Evolutionary conservation across 495 filamentous ascomycete genomes (phyloP).

Genomic region (Darksidea phi): DNA sequence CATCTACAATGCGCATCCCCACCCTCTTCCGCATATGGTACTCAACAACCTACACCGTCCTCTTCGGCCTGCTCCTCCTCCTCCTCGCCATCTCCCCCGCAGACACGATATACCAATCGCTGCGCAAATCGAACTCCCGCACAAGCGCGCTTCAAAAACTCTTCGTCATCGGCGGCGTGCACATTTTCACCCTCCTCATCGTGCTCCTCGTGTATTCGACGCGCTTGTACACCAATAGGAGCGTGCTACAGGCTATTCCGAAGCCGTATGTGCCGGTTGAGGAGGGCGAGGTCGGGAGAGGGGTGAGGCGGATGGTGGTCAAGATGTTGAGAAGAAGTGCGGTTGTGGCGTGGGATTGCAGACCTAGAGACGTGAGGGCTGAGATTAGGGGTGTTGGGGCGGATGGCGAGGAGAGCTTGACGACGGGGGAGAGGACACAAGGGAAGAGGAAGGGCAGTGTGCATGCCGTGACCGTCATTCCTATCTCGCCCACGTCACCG

Average conservation of each 20-base stretch:
- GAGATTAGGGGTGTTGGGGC: slow-evolving; percentile 11
- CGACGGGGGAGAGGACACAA: slow-evolving; percentile 14
- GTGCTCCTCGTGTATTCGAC: slow-evolving; percentile 75
- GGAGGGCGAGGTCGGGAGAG: slow-evolving; percentile 70
- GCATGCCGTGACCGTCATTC: slow-evolving; percentile 32
- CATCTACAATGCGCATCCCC: slow-evolving; percentile 49
- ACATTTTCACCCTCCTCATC: slow-evolving; percentile 70
- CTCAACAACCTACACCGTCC: slow-evolving; percentile 71
- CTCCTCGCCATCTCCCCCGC: slow-evolving; percentile 79
- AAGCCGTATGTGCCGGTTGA: slow-evolving; percentile 79
- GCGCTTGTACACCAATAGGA: slow-evolving; percentile 85
- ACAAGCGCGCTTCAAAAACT: slow-evolving; percentile 70
- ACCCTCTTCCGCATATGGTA: slow-evolving; percentile 75
- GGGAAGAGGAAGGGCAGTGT: slow-evolving; percentile 20
- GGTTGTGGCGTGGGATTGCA: slow-evolving; percentile 73
- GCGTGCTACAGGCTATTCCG: slow-evolving; percentile 75
- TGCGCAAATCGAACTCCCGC: slow-evolving; percentile 33
- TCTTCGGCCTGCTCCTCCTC: slow-evolving; percentile 69
- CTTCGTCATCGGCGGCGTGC: slow-evolving; percentile 77
- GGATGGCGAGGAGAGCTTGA: neutral
- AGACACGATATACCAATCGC: slow-evolving; percentile 79
- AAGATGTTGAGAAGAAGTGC: slow-evolving; percentile 71
- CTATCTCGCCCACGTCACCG: slow-evolving; percentile 46
- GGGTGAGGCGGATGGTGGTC: slow-evolving; percentile 70
- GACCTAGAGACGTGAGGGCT: slow-evolving; percentile 58